phyloP scores from a whole-genome alignment of 768 basidiomycete species.

The Tubosaeta sp. region DNA sequence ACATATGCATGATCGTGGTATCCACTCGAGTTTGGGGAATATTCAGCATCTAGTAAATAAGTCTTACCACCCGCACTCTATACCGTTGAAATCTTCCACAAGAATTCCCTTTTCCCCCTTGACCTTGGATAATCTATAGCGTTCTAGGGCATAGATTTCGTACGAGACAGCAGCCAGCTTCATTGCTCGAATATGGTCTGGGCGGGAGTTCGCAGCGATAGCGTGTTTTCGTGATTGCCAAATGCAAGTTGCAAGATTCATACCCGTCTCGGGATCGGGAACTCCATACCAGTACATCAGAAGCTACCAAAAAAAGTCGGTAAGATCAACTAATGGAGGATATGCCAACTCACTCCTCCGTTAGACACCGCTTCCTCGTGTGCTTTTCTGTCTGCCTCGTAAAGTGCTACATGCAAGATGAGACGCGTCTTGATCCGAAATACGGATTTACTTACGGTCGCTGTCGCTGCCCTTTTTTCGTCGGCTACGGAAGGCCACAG shows the following conservation, averaged over 20 bases:
- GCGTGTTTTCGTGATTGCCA: constrained; percentile 91
- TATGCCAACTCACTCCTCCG: constrained; percentile 59
- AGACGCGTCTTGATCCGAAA: neutral
- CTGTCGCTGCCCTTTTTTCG: constrained; percentile 70
- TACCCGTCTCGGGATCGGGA: constrained; percentile 66
- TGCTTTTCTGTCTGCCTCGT: constrained; percentile 81
- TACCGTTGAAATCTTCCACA: constrained; percentile 56
- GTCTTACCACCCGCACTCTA: constrained; percentile 67
- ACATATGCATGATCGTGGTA: neutral
- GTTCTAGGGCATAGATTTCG: constrained; percentile 73
- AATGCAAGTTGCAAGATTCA: constrained; percentile 93
- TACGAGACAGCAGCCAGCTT: constrained; percentile 72
- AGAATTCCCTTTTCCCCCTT: constrained; percentile 53
- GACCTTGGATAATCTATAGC: constrained; percentile 67
- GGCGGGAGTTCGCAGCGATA: constrained; percentile 70
- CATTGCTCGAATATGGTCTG: constrained; percentile 82
- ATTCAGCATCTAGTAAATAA: neutral
- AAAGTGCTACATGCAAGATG: constrained; percentile 51
- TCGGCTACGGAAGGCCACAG: constrained; percentile 83
- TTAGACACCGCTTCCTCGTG: constrained; percentile 91
- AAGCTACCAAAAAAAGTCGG: constrained; percentile 41
- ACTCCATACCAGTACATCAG: constrained; percentile 94
- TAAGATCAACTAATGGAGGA: neutral
- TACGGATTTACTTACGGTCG: constrained; percentile 42
- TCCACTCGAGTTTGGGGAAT: neutral